Evolutionary conservation across 2,329 filamentous ascomycete genomes (phyloP).

Genomic region (Diaporthe nobilis): DNA sequence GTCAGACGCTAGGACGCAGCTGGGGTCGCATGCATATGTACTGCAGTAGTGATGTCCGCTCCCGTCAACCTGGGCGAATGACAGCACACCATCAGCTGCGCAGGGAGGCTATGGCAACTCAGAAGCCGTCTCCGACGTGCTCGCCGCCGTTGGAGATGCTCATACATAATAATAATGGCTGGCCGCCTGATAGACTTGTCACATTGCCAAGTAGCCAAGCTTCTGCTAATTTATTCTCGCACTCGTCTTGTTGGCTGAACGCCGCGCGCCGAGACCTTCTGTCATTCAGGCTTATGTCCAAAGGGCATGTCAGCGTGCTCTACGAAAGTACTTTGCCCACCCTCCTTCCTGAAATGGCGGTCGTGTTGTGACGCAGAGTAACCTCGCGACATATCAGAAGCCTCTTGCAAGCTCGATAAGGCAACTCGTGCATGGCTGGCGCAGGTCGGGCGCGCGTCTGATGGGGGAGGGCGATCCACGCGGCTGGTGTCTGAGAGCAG

Average conservation of each 20-base stretch:
- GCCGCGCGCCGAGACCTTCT: not conserved
- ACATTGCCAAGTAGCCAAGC: constrained; percentile 30
- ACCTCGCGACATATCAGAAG: constrained; percentile 31
- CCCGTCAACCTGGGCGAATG: constrained; percentile 1
- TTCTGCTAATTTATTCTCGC: not conserved
- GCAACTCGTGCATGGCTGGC: constrained; percentile 5
- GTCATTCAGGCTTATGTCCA: constrained; percentile 29
- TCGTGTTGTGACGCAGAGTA: constrained; percentile 12
- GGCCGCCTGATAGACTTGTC: constrained; percentile 15
- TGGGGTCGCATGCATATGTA: constrained; percentile 15
- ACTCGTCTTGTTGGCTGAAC: constrained; percentile 8
- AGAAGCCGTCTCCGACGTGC: constrained; percentile 7
- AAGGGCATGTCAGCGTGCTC: constrained; percentile 2
- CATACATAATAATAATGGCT: constrained; percentile 1
- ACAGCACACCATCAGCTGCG: not conserved
- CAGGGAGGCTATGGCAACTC: constrained; percentile 24
- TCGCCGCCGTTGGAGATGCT: not conserved
- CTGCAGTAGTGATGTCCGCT: not conserved
- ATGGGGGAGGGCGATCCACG: not conserved
- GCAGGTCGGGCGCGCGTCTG: constrained; percentile 5
- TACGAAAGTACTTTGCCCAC: not conserved
- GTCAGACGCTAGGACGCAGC: not conserved
- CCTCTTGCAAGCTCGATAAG: constrained; percentile 6
- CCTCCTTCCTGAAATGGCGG: constrained; percentile 22
- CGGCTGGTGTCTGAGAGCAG: constrained; percentile 12